Evolutionary conservation across 257 asterid genomes (phyloP).

Genomic region (Haberlea rhodopensis): DNA sequence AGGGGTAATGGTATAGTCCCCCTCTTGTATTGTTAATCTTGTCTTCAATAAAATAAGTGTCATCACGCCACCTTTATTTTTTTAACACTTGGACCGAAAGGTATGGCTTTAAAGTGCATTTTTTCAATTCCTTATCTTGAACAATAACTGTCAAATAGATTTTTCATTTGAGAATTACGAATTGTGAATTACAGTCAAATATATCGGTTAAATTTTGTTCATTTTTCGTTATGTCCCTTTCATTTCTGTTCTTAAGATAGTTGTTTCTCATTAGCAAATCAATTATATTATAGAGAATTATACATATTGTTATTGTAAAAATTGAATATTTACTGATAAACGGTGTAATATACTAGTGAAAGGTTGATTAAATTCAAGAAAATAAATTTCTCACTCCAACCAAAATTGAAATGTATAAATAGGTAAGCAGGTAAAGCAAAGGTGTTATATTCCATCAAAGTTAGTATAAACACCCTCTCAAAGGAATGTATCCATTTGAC

Average conservation of each 20-base stretch:
- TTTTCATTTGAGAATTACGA: conserved; percentile 24
- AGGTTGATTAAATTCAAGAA: not conserved
- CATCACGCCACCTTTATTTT: no score
- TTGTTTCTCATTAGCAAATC: not conserved
- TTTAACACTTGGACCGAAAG: no score
- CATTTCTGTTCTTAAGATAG: not conserved
- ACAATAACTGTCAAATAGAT: conserved; percentile 30
- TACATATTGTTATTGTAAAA: not conserved
- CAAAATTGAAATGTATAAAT: conserved; percentile 27
- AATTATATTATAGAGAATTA: conserved; percentile 9
- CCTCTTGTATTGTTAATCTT: no score
- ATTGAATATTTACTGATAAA: conserved; percentile 1
- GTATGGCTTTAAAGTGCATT: conserved; percentile 37
- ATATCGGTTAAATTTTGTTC: not conserved
- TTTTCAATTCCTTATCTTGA: conserved; percentile 33
- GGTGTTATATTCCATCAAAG: conserved; percentile 46
- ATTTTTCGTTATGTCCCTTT: not conserved
- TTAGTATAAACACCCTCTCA: conserved; percentile 29
- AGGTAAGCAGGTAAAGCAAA: conserved; percentile 30
- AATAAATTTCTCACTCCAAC: conserved; percentile 19
- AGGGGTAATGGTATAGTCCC: no score
- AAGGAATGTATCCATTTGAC: conserved; percentile 33
- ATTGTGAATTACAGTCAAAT: conserved; percentile 19
- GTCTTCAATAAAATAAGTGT: no score
- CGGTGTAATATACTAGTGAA: conserved; percentile 13